Evolutionary conservation across 352 stramenopile species (phyloP), one percentile per base, ranked within the genome.

Genomic region (Globisporangium alternatum): DNA sequence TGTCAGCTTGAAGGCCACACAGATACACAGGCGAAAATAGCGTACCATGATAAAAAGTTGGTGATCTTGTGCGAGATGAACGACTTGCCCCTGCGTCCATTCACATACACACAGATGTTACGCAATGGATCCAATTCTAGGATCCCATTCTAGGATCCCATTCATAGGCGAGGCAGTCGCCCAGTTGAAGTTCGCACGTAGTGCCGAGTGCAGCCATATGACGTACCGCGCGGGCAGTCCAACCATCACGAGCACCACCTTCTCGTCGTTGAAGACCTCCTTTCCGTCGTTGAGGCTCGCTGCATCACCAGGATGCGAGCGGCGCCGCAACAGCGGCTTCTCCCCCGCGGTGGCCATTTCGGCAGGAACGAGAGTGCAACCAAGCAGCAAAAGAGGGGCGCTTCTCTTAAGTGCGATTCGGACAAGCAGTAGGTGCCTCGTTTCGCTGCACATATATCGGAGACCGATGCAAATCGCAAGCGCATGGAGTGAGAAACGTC

Each of bases 211-310:
- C 6, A 39, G 33, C 33, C 10, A 7, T 39, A 39, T 12, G 33
- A 54, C 60, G 37, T 44, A 82, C 75, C 75, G 90, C 5, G 83
- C 92, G 1, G 92, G 92, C 9, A 98, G 70, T 5, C 90, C 92
- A 19, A 96, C 90, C 86, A 98, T 95, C 62, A 97, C 82, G 22
- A 98, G 83, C 55, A 97, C 83, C 8, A 98, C 68, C 57, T 97
- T 97, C 63, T 97, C 90, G 19, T 83, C 75, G 45, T 78, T 80
- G 59, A 83, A 83, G 13, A 83, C 75, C 58, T 80, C 75, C 12
- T 70, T 73, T 5, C 72, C 66, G 30, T 44, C 43, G 49, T 56
- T 47, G 35, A 37, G 22, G 5, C 21, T 1, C 0, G 22, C 28
- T 19, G 17, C 25, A 5, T 19, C 13, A 3, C 8, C n/a, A 2